Evolutionary conservation across 2,329 filamentous ascomycete species (phyloP).

Genomic region (Calonectria crousiana): DNA sequence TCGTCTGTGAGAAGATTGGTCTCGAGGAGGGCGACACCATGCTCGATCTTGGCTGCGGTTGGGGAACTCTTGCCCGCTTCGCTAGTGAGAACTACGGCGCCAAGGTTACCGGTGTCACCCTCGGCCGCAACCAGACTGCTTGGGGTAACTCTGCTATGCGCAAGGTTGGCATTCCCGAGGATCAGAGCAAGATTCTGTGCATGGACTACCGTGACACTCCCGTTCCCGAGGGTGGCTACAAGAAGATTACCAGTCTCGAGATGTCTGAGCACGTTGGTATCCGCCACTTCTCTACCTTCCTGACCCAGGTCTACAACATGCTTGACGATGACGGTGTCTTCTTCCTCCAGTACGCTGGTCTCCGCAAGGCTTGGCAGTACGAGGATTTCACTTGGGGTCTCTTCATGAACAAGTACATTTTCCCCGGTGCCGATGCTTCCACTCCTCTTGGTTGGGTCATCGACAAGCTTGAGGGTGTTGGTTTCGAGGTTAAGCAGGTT

Average conservation of each 20-base stretch:
- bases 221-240: constrained; percentile 75
- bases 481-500: constrained; percentile 83
- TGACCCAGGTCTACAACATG: constrained; percentile 92
- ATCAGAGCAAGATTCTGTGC: constrained; percentile 92
- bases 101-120: constrained; percentile 87
- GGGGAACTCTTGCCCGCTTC: constrained; percentile 95
- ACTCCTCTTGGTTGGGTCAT: constrained; percentile 92
- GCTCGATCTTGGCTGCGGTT: constrained; percentile 97
- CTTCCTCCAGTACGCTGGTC: constrained; percentile 94
- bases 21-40: constrained; percentile 84
- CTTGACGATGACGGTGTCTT: constrained; percentile 96
- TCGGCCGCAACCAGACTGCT: constrained; percentile 94
- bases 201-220: constrained; percentile 98
- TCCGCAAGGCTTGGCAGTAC: constrained; percentile 96
- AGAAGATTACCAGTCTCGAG: constrained; percentile 97
- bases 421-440: constrained; percentile 95
- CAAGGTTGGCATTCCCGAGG: constrained; percentile 83
- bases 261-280: constrained; percentile 99
- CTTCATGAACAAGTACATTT: constrained; percentile 99
- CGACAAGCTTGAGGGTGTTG: constrained; percentile 81
- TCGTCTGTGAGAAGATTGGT: constrained; percentile 96
- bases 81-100: constrained; percentile 93
- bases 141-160: constrained; percentile 95
- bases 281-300: constrained; percentile 84
- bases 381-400: constrained; percentile 98